Evolutionary conservation across 2,329 filamentous ascomycete genomes (phyloP).

Genomic region (Talaromyces sp.): DNA sequence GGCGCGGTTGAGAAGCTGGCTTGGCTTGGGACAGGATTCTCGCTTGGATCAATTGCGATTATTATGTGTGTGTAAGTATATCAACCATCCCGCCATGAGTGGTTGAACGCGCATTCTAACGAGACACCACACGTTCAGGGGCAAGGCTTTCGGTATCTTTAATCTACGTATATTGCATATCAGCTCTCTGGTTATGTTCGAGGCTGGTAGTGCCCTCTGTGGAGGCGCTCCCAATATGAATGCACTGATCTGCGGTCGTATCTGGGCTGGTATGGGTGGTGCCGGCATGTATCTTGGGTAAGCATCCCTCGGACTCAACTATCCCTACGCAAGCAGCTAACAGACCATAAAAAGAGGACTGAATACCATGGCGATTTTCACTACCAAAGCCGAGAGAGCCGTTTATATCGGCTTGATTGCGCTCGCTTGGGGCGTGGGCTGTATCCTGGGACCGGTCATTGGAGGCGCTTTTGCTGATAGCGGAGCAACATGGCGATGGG

Average conservation of each 20-base stretch:
- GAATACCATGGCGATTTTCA: slow-evolving; percentile 11
- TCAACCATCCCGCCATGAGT: background rate
- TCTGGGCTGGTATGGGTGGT: slow-evolving; percentile 31
- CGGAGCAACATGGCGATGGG: slow-evolving; percentile 25
- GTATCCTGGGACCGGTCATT: slow-evolving; percentile 36
- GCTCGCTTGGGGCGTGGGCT: slow-evolving; percentile 33
- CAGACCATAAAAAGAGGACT: background rate
- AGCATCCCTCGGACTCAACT: background rate
- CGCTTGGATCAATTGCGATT: slow-evolving; percentile 31
- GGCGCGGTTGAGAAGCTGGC: slow-evolving; percentile 34
- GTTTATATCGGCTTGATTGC: slow-evolving; percentile 32
- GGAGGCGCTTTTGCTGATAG: slow-evolving; percentile 33
- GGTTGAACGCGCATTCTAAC: no score
- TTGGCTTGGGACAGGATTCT: slow-evolving; percentile 39
- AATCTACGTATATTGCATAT: slow-evolving; percentile 4
- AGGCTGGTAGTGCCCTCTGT: slow-evolving; percentile 35
- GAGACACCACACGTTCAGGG: background rate
- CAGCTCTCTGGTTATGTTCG: slow-evolving; percentile 25
- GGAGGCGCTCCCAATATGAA: slow-evolving; percentile 43
- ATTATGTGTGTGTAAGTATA: slow-evolving; percentile 4
- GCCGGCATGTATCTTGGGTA: slow-evolving; percentile 27
- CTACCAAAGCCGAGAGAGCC: slow-evolving; percentile 21
- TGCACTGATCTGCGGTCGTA: slow-evolving; percentile 43
- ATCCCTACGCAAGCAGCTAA: background rate
- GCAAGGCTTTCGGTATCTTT: slow-evolving; percentile 9